Evolutionary conservation across 2,329 filamentous ascomycete species (phyloP).

Genomic region (Trichoderma semiorbis): DNA sequence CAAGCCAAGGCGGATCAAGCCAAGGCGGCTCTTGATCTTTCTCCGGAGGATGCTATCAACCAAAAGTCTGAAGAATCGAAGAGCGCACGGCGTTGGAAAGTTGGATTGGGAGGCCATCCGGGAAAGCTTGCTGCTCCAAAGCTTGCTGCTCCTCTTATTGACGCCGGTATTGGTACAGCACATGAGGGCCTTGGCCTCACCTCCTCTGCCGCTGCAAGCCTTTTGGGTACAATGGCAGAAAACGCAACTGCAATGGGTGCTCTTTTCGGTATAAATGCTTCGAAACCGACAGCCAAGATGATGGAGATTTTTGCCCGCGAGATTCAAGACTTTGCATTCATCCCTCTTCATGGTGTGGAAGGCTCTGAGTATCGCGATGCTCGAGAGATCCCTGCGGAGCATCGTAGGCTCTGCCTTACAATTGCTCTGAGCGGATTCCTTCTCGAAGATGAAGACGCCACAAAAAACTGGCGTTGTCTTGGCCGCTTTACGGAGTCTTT

Average conservation of each 20-base stretch:
- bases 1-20: conserved; percentile 53
- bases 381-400: conserved; percentile 50
- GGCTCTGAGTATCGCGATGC: conserved; percentile 44
- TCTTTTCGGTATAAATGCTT: conserved; percentile 88
- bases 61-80: conserved; percentile 58
- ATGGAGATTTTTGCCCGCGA: conserved; percentile 85
- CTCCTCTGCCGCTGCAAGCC: conserved; percentile 68
- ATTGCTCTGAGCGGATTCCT: conserved; percentile 83
- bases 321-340: conserved; percentile 82
- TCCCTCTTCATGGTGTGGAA: conserved; percentile 61
- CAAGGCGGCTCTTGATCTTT: conserved; percentile 59
- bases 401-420: conserved; percentile 72
- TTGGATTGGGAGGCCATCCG: conserved; percentile 46
- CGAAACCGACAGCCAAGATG: conserved; percentile 77
- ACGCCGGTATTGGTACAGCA: conserved; percentile 73
- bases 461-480: conserved; percentile 71
- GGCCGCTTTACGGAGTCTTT: conserved; percentile 74
- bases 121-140: conserved; percentile 74
- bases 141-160: conserved; percentile 72
- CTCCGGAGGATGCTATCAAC: conserved; percentile 29
- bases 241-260: conserved; percentile 77
- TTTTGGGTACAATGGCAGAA: conserved; percentile 76
- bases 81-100: conserved; percentile 66
- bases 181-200: conserved; percentile 75
- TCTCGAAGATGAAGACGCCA: conserved; percentile 64